Base-by-base conservation (phyloP, 2,329 filamentous ascomycete genomes). In the Fusarium humuli region DNA sequence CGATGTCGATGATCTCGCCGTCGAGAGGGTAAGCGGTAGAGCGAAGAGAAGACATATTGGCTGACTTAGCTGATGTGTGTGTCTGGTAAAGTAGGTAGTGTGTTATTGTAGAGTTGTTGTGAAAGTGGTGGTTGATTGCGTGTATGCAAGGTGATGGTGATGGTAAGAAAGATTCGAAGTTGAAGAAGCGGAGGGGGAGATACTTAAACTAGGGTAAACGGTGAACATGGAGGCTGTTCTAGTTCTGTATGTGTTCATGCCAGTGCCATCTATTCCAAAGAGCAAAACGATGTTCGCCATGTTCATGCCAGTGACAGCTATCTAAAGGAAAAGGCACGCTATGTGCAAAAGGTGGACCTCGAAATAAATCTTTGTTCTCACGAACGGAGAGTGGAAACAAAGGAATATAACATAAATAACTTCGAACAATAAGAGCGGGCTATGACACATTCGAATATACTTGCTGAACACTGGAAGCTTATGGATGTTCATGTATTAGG, bases 1-100 rank as follows among this genome's bases (percentile, higher is more conserved):
- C 73, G 2, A 75, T 73, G 62, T 75, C 73, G 50, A 73, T 52
- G 37, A 74, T 41, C 50, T 62, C 23, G 0, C 41, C 3, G 11
- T 67, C 62, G 1, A 29, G 27, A 0, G 22, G 29, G 1, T 67
- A 55, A 8, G 16, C 14, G 6, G 42, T 56, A 0, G 27, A 61
- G 4, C 27, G 9, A 5, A 23, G 6, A 2, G 32, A 13, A 65
- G 62, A 37, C 62, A 65, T 65, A 5, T 23, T 48, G 23, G 7
- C 12, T 16, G 11, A 13, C 42, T 42, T 22, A 5, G n/a, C 16
- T 10, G 6, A 7, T 37, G 22, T 18, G 6, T 4, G 0, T 12
- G 18, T 37, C 5, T 12, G 34, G 18, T 37, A 18, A 37, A 16
- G 14, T 40, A 32, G 13, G 37, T 22, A 18, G 11, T n/a, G 8